phyloP scores from a whole-genome alignment of 2,329 filamentous ascomycete genomes.

The Beauveria varroae region DNA sequence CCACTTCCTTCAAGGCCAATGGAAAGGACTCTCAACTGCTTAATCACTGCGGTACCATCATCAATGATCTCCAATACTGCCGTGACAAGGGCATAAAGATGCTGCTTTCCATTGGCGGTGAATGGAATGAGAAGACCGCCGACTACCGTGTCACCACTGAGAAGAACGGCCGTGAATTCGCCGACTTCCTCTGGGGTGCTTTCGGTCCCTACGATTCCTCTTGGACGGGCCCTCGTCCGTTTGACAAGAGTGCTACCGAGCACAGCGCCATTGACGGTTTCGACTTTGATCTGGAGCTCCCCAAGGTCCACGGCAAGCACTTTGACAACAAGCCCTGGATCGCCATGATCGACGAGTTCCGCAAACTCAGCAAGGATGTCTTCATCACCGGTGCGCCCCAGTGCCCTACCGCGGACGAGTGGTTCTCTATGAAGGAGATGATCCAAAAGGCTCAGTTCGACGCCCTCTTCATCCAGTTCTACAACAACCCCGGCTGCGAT shows the following conservation, averaged over 20 bases:
- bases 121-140: slow-evolving; percentile 17
- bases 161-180: slow-evolving; percentile 28
- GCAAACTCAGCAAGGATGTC: slow-evolving; percentile 22
- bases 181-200: slow-evolving; percentile 29
- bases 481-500: slow-evolving; percentile 37
- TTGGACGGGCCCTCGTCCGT: slow-evolving; percentile 30
- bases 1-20: slow-evolving; percentile 16
- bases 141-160: slow-evolving; percentile 27
- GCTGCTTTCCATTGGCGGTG: slow-evolving; percentile 34
- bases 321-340: slow-evolving; percentile 28
- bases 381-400: slow-evolving; percentile 39
- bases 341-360: slow-evolving; percentile 30
- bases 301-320: slow-evolving; percentile 21
- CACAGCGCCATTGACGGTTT: slow-evolving; percentile 32
- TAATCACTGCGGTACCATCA: slow-evolving; percentile 27
- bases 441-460: slow-evolving; percentile 35
- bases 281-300: slow-evolving; percentile 34
- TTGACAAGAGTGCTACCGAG: slow-evolving; percentile 23
- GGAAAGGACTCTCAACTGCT: slow-evolving; percentile 25
- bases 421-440: slow-evolving; percentile 28
- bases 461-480: slow-evolving; percentile 41
- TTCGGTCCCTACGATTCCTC: slow-evolving; percentile 29
- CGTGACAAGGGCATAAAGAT: slow-evolving; percentile 35
- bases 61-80: slow-evolving; percentile 34
- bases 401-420: slow-evolving; percentile 26